Evolutionary conservation across 192 early-diverging fungal genomes (phyloP).

Genomic region (Coemansia sp.): DNA sequence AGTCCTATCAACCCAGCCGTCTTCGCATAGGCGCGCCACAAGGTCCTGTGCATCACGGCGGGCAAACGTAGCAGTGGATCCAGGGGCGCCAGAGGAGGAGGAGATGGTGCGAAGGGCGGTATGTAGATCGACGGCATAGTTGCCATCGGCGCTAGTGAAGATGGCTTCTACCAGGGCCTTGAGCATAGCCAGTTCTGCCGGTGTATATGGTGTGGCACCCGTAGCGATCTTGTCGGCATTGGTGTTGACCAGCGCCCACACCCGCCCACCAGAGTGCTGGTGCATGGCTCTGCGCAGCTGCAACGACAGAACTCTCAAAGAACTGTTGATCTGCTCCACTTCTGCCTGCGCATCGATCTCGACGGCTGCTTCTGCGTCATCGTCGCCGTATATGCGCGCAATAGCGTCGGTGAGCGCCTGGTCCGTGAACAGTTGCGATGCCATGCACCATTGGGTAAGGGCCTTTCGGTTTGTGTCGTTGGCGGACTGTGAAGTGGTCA

Average conservation of each 20-base stretch:
- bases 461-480: constrained; percentile 10
- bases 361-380: not conserved
- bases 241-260: constrained; percentile 38
- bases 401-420: constrained; percentile 11
- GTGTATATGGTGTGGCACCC: constrained; percentile 22
- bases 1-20: constrained; percentile 24
- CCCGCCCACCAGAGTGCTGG: constrained; percentile 20
- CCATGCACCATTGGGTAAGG: constrained; percentile 51
- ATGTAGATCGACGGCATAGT: constrained; percentile 32
- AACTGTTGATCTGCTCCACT: constrained; percentile 20
- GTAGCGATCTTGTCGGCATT: constrained; percentile 31
- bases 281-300: constrained; percentile 40
- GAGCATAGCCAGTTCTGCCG: constrained; percentile 22
- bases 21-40: constrained; percentile 14
- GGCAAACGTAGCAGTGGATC: constrained; percentile 1
- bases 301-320: constrained; percentile 20
- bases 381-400: constrained; percentile 17
- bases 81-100: too few relatives aligned
- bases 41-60: constrained; percentile 20
- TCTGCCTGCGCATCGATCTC: too few relatives aligned
- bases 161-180: constrained; percentile 27
- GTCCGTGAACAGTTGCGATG: constrained; percentile 31
- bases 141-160: constrained; percentile 26
- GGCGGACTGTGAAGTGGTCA: not conserved
- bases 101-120: constrained; percentile 17